Evolutionary conservation across 2,329 filamentous ascomycete species (phyloP).

Genomic region (Claviceps citrina): DNA sequence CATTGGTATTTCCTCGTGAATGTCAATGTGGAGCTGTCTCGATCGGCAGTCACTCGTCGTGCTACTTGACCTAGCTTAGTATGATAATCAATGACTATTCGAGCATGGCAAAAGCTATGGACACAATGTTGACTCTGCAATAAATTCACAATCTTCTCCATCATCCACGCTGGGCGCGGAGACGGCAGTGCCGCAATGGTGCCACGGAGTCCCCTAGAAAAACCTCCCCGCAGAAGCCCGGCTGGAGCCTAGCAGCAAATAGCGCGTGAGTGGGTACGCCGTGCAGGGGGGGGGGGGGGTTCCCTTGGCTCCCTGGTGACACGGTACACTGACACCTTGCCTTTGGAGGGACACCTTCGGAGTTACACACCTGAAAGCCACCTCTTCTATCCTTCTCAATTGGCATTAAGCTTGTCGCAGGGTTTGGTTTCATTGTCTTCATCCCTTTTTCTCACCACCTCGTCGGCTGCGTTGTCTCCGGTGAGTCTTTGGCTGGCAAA

Average conservation of each 20-base stretch:
- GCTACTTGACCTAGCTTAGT: no score
- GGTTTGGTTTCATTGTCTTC: background rate
- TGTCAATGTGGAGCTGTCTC: background rate
- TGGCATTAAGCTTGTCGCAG: background rate
- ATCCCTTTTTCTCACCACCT: slow-evolving; percentile 1
- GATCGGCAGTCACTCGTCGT: background rate
- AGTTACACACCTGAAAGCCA: no score
- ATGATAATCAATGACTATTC: no score
- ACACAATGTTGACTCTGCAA: no score
- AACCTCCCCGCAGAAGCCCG: no score
- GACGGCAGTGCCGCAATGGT: no score
- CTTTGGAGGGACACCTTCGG: slow-evolving; percentile 16
- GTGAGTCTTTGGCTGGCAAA: background rate
- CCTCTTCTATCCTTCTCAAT: slow-evolving; percentile 2
- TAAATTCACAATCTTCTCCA: no score
- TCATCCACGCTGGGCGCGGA: slow-evolving; percentile 2
- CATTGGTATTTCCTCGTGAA: slow-evolving; percentile 71
- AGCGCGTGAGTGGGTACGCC: background rate
- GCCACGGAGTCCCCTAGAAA: slow-evolving; percentile 2
- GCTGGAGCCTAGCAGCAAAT: no score
- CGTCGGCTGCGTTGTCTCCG: background rate
- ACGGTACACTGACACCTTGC: slow-evolving; percentile 25
- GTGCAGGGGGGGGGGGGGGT: background rate
- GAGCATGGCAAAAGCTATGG: background rate
- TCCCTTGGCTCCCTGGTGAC: no score